These are phyloP conservation scores for Euphrasia confusa DNA, from an alignment of 257 asterid species.

Conservation along the genomic window DNA sequence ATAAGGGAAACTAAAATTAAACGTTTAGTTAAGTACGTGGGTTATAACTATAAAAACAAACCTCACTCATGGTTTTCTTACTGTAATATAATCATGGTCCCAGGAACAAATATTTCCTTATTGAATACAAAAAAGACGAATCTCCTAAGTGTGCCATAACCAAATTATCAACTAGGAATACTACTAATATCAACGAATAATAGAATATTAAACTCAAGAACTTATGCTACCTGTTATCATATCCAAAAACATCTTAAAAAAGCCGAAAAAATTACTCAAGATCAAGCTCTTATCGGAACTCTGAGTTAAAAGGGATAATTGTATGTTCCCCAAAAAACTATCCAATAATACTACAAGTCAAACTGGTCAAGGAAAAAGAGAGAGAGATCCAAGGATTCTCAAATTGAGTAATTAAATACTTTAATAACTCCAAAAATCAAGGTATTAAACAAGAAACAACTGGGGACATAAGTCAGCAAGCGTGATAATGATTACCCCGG, in stretches of 20 bases:
- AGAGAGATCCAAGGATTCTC: background rate
- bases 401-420: constrained; percentile 20
- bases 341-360: constrained; percentile 24
- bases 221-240: background rate
- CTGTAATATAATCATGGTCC: constrained; percentile 1
- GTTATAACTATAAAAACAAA: background rate
- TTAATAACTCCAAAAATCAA: constrained; percentile 6
- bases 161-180: background rate
- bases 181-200: background rate
- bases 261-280: background rate
- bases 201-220: background rate
- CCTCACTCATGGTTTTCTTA: background rate
- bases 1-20: constrained; percentile 1
- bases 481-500: constrained; percentile 70
- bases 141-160: background rate
- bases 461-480: background rate
- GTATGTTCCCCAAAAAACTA: background rate
- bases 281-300: constrained; percentile 15
- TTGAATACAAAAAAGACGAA: background rate
- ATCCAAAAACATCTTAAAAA: background rate
- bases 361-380: constrained; percentile 28
- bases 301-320: no score
- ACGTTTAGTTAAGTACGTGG: constrained; percentile 1
- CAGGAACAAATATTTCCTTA: constrained; percentile 14
- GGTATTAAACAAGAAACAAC: background rate